Evolutionary conservation across 495 filamentous ascomycete genomes (phyloP).

Genomic region (Paragyromitra xinjiangensis): DNA sequence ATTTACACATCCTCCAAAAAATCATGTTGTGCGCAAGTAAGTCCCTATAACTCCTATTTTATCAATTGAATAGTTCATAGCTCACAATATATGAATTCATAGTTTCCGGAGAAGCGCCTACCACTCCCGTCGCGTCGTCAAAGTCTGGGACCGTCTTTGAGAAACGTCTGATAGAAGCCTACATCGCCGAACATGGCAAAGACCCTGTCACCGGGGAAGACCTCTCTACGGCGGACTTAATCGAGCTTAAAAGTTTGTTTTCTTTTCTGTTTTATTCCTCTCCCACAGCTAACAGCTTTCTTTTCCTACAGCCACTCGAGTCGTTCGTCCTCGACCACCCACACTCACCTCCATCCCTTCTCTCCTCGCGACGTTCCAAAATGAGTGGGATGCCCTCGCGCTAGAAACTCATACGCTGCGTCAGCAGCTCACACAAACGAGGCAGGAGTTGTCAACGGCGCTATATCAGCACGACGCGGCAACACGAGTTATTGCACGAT

Average conservation of each 20-base stretch:
- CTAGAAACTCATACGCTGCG: constrained; percentile 88
- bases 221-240: constrained; percentile 82
- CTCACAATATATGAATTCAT: constrained; percentile 55
- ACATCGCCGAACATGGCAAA: constrained; percentile 91
- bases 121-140: constrained; percentile 90
- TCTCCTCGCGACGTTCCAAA: constrained; percentile 95
- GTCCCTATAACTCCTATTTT: constrained; percentile 51
- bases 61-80: constrained; percentile 2
- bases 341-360: constrained; percentile 96
- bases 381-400: constrained; percentile 95
- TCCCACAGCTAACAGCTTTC: constrained; percentile 7
- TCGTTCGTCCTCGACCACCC: constrained; percentile 87
- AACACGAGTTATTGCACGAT: constrained; percentile 85
- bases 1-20: constrained; percentile 49
- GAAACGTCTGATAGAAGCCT: constrained; percentile 91
- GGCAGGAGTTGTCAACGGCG: constrained; percentile 91
- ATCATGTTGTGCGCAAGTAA: constrained; percentile 80
- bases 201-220: constrained; percentile 93
- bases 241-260: constrained; percentile 73
- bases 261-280: neutral
- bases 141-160: constrained; percentile 97
- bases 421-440: constrained; percentile 85
- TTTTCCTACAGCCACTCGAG: constrained; percentile 66
- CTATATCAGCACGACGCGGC: constrained; percentile 97
- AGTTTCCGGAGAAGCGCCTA: constrained; percentile 98